Evolutionary conservation across 2,329 filamentous ascomycete species (phyloP).

Genomic region (Colletotrichum agaves): DNA sequence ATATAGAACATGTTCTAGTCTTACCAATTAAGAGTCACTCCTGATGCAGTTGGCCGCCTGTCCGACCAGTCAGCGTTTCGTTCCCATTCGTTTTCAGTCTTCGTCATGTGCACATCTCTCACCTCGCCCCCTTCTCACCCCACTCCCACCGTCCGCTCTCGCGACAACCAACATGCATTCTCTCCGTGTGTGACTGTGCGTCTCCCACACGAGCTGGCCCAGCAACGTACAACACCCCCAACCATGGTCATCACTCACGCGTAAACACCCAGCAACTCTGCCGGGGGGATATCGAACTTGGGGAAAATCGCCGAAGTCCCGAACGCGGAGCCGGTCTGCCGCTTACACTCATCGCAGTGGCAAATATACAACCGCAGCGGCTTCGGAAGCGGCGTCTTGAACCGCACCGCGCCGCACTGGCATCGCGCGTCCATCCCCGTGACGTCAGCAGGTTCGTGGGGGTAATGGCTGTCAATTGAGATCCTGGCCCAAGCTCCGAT

Average conservation of each 20-base stretch:
- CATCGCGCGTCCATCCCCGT: constrained; percentile 67
- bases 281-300: constrained; percentile 66
- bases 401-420: constrained; percentile 72
- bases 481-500: neutral
- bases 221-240: neutral
- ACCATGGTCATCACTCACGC: constrained; percentile 55
- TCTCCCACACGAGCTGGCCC: too few relatives aligned
- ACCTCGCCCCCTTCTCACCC: constrained; percentile 5
- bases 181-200: too few relatives aligned
- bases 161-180: neutral
- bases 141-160: neutral
- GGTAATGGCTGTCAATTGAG: neutral
- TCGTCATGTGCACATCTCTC: neutral
- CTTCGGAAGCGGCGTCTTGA: constrained; percentile 68
- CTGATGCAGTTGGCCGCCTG: constrained; percentile 67
- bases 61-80: constrained; percentile 31
- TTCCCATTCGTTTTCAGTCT: neutral
- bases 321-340: constrained; percentile 74
- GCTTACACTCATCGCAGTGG: constrained; percentile 74
- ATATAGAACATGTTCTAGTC: constrained; percentile 32
- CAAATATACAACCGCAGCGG: constrained; percentile 77
- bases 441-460: constrained; percentile 19
- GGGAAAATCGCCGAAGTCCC: constrained; percentile 78
- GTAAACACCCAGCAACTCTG: constrained; percentile 63
- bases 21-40: constrained; percentile 68